phyloP scores from a whole-genome alignment of 331 rosid species.

The Quercus lobata region DNA sequence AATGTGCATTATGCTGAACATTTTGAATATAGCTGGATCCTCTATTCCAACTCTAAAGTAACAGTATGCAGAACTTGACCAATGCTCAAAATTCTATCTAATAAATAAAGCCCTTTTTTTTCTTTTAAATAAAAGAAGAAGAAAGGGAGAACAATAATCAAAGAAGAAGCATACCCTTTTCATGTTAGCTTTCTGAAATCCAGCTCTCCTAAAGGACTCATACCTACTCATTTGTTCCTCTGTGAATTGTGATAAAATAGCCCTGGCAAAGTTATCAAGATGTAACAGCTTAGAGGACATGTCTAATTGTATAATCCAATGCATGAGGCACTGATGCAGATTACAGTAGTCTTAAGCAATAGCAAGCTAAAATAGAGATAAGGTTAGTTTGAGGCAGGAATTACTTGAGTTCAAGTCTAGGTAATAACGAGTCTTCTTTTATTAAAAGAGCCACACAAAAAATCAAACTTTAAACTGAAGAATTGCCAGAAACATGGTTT shows the following conservation, averaged over 20 bases:
- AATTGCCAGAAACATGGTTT: not conserved
- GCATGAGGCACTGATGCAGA: not conserved
- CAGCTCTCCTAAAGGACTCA: slow-evolving; percentile 90
- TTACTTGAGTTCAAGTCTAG: not conserved
- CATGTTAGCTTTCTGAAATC: slow-evolving; percentile 91
- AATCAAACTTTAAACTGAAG: not conserved
- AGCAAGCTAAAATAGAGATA: not conserved
- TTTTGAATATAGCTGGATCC: not conserved
- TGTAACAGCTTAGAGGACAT: not conserved
- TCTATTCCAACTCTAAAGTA: not conserved
- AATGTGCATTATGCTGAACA: too few relatives aligned
- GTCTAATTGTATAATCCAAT: not conserved
- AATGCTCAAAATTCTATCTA: not conserved
- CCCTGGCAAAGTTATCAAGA: slow-evolving; percentile 40
- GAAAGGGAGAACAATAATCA: not conserved
- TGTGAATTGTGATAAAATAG: slow-evolving; percentile 73
- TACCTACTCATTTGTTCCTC: slow-evolving; percentile 95
- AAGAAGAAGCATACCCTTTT: slow-evolving; percentile 51
- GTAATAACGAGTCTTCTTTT: not conserved
- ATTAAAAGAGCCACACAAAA: not conserved
- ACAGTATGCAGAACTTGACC: not conserved
- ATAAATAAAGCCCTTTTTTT: not conserved
- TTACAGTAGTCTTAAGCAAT: not conserved
- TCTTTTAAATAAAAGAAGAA: not conserved
- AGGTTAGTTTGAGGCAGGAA: not conserved